phyloP scores from a whole-genome alignment of 2,329 filamentous ascomycete genomes.

The Fusarium avenaceum region DNA sequence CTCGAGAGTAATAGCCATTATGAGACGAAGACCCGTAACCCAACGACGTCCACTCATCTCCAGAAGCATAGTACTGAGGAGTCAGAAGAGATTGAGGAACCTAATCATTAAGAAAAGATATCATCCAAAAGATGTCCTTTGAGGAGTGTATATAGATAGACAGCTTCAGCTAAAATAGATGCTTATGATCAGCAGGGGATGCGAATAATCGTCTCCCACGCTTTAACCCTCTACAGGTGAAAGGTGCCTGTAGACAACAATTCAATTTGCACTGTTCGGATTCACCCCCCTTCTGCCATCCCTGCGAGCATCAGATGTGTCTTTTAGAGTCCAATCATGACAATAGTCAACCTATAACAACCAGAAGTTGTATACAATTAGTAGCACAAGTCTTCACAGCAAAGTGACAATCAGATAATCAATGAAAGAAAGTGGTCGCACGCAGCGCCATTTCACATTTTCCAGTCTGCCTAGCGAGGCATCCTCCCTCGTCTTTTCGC shows the following conservation, averaged over 20 bases:
- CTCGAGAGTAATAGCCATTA: constrained; percentile 57
- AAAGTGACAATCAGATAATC: not conserved
- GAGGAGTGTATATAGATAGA: constrained; percentile 15
- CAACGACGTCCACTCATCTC: constrained; percentile 35
- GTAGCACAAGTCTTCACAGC: constrained; percentile 5
- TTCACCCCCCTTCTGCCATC: not conserved
- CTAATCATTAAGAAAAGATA: constrained; percentile 6
- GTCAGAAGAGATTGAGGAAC: constrained; percentile 51
- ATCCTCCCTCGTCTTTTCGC: constrained; percentile 36
- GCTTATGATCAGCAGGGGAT: not conserved
- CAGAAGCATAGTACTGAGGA: constrained; percentile 47
- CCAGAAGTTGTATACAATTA: not conserved
- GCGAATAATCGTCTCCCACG: no score
- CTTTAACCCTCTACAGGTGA: no score
- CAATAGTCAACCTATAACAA: not conserved
- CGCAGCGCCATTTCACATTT: constrained; percentile 39
- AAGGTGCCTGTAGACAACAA: constrained; percentile 8
- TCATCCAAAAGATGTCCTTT: not conserved
- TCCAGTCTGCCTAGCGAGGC: constrained; percentile 22
- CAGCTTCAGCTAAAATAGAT: not conserved
- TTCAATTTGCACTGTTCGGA: not conserved
- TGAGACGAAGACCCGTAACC: constrained; percentile 21
- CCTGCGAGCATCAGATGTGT: not conserved
- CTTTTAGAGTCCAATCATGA: not conserved
- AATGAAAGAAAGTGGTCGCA: constrained; percentile 22